Base-by-base conservation (phyloP, 257 asterid species). In the Dorcoceras hygrometricum region DNA sequence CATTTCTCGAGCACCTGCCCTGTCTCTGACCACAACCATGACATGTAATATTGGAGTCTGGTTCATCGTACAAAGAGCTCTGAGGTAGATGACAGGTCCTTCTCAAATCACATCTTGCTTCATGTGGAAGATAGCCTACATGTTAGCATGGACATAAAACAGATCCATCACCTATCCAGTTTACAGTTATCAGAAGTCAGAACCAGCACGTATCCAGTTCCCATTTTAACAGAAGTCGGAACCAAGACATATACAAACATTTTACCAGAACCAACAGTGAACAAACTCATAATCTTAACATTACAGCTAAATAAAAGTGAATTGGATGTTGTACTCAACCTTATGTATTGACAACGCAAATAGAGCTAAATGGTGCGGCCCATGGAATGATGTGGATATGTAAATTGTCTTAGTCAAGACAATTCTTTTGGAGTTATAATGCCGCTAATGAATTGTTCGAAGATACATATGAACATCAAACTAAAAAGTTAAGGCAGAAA, bases 1-100 rank as follows among this genome's bases (percentile, higher is more conserved):
- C 60, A 19, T 79, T 76, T 78, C 93, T 81, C 54, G 85, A 66
- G 54, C 62, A 48, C 27, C 69, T 82, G 63, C 71, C 60, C 73
- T 65, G 71, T 67, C 68, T 77, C 66, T 54, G 56, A 71, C 62
- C 73, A 55, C 32, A 55, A 71, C 72, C 67, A 31, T 72, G 67
- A 70, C 53, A 64, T 72, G 75, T 22, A 66, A 53, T 67, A 72
- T 51, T 59, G 39, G 72, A 66, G 63, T 71, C 76, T 64, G 73
- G 78, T 39, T 66, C 59, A 59, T 71, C 76, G 74, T 74, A 43
- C 39, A 74, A 71, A 63, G 81, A 69, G 67, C 75, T 79, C 75
- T 69, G 78, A 27, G 61, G 58, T 57, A 75, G 80, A 73, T 54
- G 54, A 31, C 60, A 50, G 50, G 56, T 69, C 29, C 73, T 65